Conservation (phyloP, 306 rosid genomes). For the Pyrus betulifolia region DNA sequence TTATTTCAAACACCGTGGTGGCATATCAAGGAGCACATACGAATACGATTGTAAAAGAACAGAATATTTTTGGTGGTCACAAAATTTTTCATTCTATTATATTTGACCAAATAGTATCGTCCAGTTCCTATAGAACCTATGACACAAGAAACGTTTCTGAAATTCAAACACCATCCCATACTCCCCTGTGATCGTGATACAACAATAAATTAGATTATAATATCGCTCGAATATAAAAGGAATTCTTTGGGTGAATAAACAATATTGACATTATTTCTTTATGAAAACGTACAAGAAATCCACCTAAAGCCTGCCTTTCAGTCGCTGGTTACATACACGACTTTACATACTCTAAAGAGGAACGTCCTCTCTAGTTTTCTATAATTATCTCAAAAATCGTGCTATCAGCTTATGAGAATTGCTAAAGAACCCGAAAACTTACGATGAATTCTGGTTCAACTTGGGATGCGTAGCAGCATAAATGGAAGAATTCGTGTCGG, state of each 20-base stretch:
- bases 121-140: too few relatives aligned
- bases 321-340: neutral
- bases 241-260: neutral
- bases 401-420: neutral
- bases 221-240: neutral
- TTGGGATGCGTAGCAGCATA: constrained; percentile 81
- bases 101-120: too few relatives aligned
- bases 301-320: neutral
- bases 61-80: too few relatives aligned
- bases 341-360: neutral
- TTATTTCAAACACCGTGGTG: too few relatives aligned
- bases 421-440: neutral
- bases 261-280: neutral
- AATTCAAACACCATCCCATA: too few relatives aligned
- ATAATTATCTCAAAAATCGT: neutral
- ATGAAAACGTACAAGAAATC: neutral
- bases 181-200: too few relatives aligned
- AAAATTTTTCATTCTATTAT: too few relatives aligned
- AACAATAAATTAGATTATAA: too few relatives aligned
- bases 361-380: neutral
- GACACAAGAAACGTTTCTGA: too few relatives aligned
- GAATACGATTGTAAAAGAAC: too few relatives aligned
- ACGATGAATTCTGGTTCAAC: constrained; percentile 58
- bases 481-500: constrained; percentile 68
- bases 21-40: too few relatives aligned